Conservation (phyloP, 1,284 basidiomycete species). For the Trichosporon sp. region DNA sequence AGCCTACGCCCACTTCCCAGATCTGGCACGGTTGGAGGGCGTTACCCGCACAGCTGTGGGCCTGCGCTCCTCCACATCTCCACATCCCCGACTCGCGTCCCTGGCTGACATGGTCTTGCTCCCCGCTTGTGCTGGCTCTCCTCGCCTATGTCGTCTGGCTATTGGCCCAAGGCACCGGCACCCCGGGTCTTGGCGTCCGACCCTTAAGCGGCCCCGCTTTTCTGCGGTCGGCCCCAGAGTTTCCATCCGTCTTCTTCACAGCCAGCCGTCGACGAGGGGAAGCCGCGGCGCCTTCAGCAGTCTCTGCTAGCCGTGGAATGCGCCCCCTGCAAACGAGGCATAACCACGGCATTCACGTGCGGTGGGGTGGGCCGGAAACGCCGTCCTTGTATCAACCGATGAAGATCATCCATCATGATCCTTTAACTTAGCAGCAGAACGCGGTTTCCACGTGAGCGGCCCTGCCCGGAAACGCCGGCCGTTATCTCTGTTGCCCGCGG, state of each 20-base stretch:
- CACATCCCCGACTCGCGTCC: not conserved
- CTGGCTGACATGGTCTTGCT: not conserved
- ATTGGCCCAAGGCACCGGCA: not conserved
- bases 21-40: not conserved
- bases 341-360: not conserved
- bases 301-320: not conserved
- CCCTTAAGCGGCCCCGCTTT: not conserved
- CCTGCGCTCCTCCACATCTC: not conserved
- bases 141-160: not conserved
- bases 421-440: not conserved
- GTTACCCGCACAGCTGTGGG: not conserved
- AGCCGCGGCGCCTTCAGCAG: not conserved
- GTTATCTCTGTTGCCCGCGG: not conserved
- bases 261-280: not conserved
- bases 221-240: not conserved
- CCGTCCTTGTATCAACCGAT: not conserved
- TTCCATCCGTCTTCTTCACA: not conserved
- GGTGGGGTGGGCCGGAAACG: not conserved
- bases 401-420: too few species aligned
- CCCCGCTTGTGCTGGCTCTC: not conserved
- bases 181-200: not conserved
- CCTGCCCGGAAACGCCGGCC: not conserved
- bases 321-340: not conserved
- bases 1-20: not conserved
- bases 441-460: not conserved